A percentile compares a stretch with the other conserved stretches of the same genome.
Conservation (phyloP, 768 basidiomycete species). For the Boletus rubescentipes region DNA sequence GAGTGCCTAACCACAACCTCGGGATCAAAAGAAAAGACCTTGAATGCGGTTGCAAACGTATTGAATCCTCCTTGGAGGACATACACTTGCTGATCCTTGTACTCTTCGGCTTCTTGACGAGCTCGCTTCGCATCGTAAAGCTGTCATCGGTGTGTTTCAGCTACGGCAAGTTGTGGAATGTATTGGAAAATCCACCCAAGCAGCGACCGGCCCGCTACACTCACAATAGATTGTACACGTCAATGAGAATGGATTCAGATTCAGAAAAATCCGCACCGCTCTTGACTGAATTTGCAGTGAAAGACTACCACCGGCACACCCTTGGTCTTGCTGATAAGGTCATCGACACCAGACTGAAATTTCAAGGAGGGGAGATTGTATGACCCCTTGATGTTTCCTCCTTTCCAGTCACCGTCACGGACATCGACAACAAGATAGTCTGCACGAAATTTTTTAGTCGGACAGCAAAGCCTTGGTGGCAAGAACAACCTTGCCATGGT, state of each 20-base stretch:
- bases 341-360: conserved; percentile 57
- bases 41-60: conserved; percentile 68
- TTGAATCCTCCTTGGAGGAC: conserved; percentile 74
- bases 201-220: conserved; percentile 76
- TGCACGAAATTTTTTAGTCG: conserved; percentile 4
- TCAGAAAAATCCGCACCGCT: conserved; percentile 48
- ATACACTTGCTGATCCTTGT: conserved; percentile 54
- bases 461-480: not conserved
- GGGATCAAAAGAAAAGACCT: conserved; percentile 36
- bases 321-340: conserved; percentile 59
- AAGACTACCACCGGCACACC: conserved; percentile 66
- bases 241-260: conserved; percentile 4
- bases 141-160: conserved; percentile 33
- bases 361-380: conserved; percentile 60
- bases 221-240: not conserved
- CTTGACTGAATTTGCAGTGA: conserved; percentile 77
- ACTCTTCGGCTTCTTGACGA: conserved; percentile 40
- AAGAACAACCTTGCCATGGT: conserved; percentile 39
- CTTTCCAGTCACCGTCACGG: conserved; percentile 76
- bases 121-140: conserved; percentile 66
- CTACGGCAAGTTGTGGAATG: not conserved
- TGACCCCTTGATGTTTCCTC: conserved; percentile 74
- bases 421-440: conserved; percentile 83
- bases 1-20: not conserved
- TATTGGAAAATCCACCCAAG: conserved; percentile 47